A percentile compares a stretch with the other conserved stretches of the same genome.
Conservation (phyloP, 768 basidiomycete genomes). For the Daedaleopsis sinensis region DNA sequence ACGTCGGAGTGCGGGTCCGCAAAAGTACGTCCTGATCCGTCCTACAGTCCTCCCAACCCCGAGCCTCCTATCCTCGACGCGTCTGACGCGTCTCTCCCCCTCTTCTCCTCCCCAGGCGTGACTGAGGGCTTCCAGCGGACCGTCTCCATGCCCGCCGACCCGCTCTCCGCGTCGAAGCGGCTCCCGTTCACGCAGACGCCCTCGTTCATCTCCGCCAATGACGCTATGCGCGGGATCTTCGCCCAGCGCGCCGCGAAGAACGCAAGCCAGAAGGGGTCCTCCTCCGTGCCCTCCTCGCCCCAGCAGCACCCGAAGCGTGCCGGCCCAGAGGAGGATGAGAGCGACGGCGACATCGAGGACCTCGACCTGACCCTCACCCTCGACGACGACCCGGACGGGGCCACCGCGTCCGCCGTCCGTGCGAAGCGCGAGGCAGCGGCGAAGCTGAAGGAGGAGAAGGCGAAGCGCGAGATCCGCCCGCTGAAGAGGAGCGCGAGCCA, state of each 20-base stretch:
- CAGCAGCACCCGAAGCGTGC: slow-evolving; percentile 21
- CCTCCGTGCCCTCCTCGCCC: slow-evolving; percentile 14
- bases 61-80: not conserved
- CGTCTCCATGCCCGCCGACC: slow-evolving; percentile 19
- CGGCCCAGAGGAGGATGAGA: slow-evolving; percentile 6
- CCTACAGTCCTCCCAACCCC: not conserved
- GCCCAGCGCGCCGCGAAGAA: slow-evolving; percentile 13
- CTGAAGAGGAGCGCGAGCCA: slow-evolving; percentile 20
- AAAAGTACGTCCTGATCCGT: slow-evolving; percentile 16
- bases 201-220: slow-evolving; percentile 24
- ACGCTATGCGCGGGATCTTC: slow-evolving; percentile 20
- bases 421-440: slow-evolving; percentile 7
- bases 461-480: slow-evolving; percentile 21
- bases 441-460: slow-evolving; percentile 16
- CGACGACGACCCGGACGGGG: slow-evolving; percentile 3
- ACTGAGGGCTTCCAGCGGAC: slow-evolving; percentile 25
- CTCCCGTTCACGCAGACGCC: slow-evolving; percentile 25
- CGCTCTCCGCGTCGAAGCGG: slow-evolving; percentile 4
- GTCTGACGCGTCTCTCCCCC: slow-evolving; percentile 3
- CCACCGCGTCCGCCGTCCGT: not conserved
- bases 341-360: slow-evolving; percentile 18
- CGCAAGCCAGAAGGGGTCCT: slow-evolving; percentile 13
- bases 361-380: slow-evolving; percentile 13
- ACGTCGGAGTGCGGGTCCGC: slow-evolving; percentile 20
- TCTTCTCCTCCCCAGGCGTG: slow-evolving; percentile 13